Evolutionary conservation across 345 rosid genomes (phyloP), one percentile per base, ranked within the genome.

Genomic region (Rhodomyrtus tomentosa): DNA sequence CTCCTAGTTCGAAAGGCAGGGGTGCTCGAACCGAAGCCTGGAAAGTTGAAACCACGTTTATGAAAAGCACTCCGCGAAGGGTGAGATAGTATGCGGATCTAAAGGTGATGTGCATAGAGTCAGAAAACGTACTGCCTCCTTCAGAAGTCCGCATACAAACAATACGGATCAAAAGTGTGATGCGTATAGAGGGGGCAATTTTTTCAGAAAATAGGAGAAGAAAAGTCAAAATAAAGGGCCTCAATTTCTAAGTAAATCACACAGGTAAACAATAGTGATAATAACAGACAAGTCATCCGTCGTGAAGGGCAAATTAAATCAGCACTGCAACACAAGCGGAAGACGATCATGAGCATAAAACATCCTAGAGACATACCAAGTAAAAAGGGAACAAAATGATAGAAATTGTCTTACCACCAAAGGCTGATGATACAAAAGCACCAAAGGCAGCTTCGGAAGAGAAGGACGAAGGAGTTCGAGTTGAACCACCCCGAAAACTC

Each of bases 391-490:
- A 53, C 55, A 53, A 53, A 18, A 42, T 38, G 50, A 76, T 38
- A 76, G 25, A 87, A 21, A 4, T 52, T 52, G 21, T 53, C 25
- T 53, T 87, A 96, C 98, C 95, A 84, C 97, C 96, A 87, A 96
- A 96, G 84, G 95, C 85, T 51, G 96, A 88, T 9, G 98, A 89
- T 80, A 98, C 92, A n/a, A 94, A 89, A 74, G 92, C 92, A 85
- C 95, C 95, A 91, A 96, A 96, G 54, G 94, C 85, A 53, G 95
- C 55, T 15, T 90, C 87, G 29, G 99, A 90, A 18, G 93, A 87
- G 59, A 93, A 93, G n/a, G 94, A 95, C 15, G 98, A 91, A n/a
- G 99, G 91, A 45, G 94, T 36, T 82, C 88, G 96, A 50, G 94
- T 50, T n/a, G 91, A 85, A 76, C 96, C 98, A 91, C 24, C 55